Base-by-base conservation (phyloP, 768 basidiomycete species). In the Leucosporidium scottii region DNA sequence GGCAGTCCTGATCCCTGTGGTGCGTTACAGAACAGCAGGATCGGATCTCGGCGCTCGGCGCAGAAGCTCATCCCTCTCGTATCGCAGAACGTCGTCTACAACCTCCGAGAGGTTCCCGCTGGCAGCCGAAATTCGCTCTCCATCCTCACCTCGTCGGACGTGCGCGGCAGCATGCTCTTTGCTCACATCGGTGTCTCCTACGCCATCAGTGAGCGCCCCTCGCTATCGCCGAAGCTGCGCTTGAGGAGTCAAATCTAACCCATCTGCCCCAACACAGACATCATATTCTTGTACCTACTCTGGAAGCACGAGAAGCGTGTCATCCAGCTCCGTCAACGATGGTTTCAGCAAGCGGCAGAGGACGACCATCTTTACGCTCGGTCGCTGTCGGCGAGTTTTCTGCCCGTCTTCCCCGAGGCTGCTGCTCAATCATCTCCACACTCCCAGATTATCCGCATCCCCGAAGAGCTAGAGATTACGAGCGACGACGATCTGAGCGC, bases 291-390 rank as follows among this genome's bases (percentile, higher is more conserved):
- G 18, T 84, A 77, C 74, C 85, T 84, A 74, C 84, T 90, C 57
- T 55, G 71, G 71, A 21, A 31, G 1, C 66, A 68, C 62, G 61
- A 31, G 31, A 12, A 6, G 6, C 31, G 30, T 21, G 30, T 57
- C 18, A 36, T 36, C 61, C 81, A 79, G 54, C 85, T 99, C 2
- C 87, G 94, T 4, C 82, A 84, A 69, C 81, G 82, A 34, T 99
- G 91, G 89, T 98, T 93, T 82, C 76, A 81, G 56, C 79, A 78
- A 7, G 75, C 78, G 21, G 80, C 80, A 28, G 93, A 96, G 78
- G 82, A 87, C 59, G 83, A 87, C 67, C 89, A 89, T 2, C 94
- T 98, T 82, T 92, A 94, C 76, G 91, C 93, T 1, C 85, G 96
- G 49, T 96, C 94, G 0, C 83, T 99, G 62, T 85, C 90, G 77